phyloP scores from a whole-genome alignment of 352 stramenopile species.

The Phytophthora niederhauseri region DNA sequence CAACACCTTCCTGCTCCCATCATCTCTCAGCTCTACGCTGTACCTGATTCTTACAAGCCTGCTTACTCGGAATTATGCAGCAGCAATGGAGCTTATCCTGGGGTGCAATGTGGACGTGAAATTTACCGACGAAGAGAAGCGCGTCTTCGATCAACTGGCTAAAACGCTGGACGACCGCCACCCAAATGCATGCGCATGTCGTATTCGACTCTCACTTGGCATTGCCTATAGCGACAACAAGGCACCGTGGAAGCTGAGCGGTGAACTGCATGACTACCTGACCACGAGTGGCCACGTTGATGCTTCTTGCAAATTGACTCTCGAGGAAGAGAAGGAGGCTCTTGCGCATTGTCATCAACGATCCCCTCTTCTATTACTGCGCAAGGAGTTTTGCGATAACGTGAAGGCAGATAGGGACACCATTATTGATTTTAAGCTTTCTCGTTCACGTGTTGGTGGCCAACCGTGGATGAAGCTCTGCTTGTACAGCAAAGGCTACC shows the following conservation, averaged over 20 bases:
- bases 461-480: conserved; percentile 88
- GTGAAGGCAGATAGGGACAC: conserved; percentile 25
- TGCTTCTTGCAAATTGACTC: conserved; percentile 92
- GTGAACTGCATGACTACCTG: conserved; percentile 90
- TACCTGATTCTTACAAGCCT: conserved; percentile 98
- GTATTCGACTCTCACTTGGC: conserved; percentile 88
- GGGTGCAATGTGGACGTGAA: conserved; percentile 96
- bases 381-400: conserved; percentile 76
- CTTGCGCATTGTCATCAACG: conserved; percentile 76
- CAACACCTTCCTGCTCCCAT: conserved; percentile 94
- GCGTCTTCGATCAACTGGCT: conserved; percentile 97
- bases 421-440: conserved; percentile 68
- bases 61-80: conserved; percentile 94
- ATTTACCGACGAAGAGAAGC: conserved; percentile 96
- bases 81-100: conserved; percentile 96
- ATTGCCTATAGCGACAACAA: conserved; percentile 93
- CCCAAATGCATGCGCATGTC: conserved; percentile 96
- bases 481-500: conserved; percentile 76
- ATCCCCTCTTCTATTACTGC: conserved; percentile 66
- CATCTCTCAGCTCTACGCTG: conserved; percentile 96
- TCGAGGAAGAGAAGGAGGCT: conserved; percentile 95
- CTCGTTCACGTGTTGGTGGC: conserved; percentile 73
- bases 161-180: conserved; percentile 96
- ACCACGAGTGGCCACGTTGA: conserved; percentile 92
- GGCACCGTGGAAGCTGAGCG: conserved; percentile 86